A percentile compares a stretch with the other conserved stretches of the same genome.
Conservation (phyloP, 2,329 filamentous ascomycete species). For the Beauveria australis region DNA sequence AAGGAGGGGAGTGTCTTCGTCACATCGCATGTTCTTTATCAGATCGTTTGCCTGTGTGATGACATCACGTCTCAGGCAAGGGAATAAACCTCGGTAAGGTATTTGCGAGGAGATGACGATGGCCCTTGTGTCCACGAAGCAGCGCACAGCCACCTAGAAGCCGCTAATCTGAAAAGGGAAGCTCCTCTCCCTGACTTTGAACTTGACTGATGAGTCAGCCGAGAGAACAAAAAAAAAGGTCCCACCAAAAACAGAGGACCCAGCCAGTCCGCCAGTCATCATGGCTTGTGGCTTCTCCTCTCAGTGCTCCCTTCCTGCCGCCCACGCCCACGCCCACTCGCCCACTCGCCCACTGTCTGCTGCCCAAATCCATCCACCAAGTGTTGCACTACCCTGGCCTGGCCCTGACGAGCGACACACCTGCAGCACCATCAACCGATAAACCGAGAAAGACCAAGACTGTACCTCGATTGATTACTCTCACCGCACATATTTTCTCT, state of each 20-base stretch:
- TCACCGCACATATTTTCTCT: neutral
- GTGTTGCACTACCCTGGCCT: conserved; percentile 8
- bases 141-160: neutral
- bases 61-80: neutral
- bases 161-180: neutral
- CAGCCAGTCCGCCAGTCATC: neutral
- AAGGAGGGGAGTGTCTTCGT: neutral
- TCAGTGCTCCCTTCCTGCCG: conserved; percentile 1
- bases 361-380: neutral
- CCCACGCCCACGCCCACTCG: neutral
- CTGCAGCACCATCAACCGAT: conserved; percentile 8
- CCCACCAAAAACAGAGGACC: neutral
- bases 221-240: no score
- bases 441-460: neutral
- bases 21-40: neutral
- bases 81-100: neutral
- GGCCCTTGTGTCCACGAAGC: neutral
- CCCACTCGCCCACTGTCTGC: neutral
- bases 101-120: neutral
- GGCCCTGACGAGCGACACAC: conserved; percentile 10
- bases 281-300: neutral
- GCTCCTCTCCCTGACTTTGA: neutral
- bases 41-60: conserved; percentile 2
- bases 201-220: neutral
- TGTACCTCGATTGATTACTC: neutral